Evolutionary conservation across 2,329 filamentous ascomycete genomes (phyloP).

Genomic region (Rutstroemia sp.): DNA sequence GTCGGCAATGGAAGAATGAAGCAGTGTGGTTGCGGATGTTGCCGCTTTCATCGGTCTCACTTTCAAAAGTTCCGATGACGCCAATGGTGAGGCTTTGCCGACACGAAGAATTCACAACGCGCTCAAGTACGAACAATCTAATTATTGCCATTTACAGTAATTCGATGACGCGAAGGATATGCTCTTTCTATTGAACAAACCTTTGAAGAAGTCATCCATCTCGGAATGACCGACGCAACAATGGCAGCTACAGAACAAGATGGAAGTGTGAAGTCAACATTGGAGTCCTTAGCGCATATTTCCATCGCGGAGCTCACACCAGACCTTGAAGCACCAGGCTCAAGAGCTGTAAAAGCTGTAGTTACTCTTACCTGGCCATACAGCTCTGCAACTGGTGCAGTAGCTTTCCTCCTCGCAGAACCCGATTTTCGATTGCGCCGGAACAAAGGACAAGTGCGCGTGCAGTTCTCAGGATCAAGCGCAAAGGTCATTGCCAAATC

Average conservation of each 20-base stretch:
- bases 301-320: conserved; percentile 51
- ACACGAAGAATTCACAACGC: conserved; percentile 8
- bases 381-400: conserved; percentile 64
- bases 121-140: neutral
- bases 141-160: neutral
- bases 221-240: neutral
- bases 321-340: conserved; percentile 34
- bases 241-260: neutral
- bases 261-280: neutral
- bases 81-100: neutral
- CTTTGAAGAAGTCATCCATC: neutral
- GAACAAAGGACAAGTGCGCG: conserved; percentile 70
- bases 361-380: conserved; percentile 90
- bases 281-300: conserved; percentile 32
- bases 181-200: neutral
- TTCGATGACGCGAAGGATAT: neutral
- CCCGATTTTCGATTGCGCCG: conserved; percentile 75
- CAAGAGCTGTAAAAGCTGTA: conserved; percentile 54
- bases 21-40: neutral
- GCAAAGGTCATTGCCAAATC: conserved; percentile 62
- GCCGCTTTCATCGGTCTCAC: neutral
- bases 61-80: conserved; percentile 5
- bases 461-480: conserved; percentile 63
- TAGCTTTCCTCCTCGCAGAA: conserved; percentile 77
- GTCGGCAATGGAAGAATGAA: neutral